These are phyloP conservation scores for Pleurotus pulmonarius DNA, from an alignment of 768 basidiomycete genomes.

Conservation along the genomic window DNA sequence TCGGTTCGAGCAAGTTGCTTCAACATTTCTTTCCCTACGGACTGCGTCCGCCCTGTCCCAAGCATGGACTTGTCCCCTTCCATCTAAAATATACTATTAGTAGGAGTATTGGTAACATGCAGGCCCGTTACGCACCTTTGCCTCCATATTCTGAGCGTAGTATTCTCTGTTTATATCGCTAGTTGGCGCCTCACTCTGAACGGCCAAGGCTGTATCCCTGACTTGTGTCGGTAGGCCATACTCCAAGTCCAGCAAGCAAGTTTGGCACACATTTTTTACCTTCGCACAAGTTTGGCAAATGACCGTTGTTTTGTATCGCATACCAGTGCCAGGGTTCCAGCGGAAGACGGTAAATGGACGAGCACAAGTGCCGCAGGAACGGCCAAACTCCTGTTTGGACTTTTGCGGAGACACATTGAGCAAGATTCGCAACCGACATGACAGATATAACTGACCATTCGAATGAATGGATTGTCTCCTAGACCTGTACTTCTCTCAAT, in stretches of 20 bases:
- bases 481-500: conserved; percentile 47
- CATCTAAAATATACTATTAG: conserved; percentile 40
- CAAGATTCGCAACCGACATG: not conserved
- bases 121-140: conserved; percentile 51
- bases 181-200: conserved; percentile 85
- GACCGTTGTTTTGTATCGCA: conserved; percentile 94
- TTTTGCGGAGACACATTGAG: conserved; percentile 24
- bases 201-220: conserved; percentile 87
- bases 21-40: conserved; percentile 94
- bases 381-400: conserved; percentile 97
- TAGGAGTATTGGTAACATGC: not conserved
- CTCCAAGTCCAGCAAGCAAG: conserved; percentile 93
- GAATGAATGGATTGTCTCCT: conserved; percentile 87
- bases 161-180: conserved; percentile 98
- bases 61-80: conserved; percentile 66
- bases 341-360: conserved; percentile 96
- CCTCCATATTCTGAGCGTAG: conserved; percentile 89
- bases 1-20: conserved; percentile 93
- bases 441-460: conserved; percentile 64
- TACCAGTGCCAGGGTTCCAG: conserved; percentile 95
- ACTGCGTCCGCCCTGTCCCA: conserved; percentile 57
- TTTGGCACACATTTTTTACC: conserved; percentile 95
- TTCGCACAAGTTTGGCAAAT: conserved; percentile 97
- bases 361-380: conserved; percentile 96
- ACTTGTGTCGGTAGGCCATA: conserved; percentile 97